Evolutionary conservation across 2,329 filamentous ascomycete genomes (phyloP), one percentile per base, ranked within the genome.

Genomic region (Mycogone perniciosa): DNA sequence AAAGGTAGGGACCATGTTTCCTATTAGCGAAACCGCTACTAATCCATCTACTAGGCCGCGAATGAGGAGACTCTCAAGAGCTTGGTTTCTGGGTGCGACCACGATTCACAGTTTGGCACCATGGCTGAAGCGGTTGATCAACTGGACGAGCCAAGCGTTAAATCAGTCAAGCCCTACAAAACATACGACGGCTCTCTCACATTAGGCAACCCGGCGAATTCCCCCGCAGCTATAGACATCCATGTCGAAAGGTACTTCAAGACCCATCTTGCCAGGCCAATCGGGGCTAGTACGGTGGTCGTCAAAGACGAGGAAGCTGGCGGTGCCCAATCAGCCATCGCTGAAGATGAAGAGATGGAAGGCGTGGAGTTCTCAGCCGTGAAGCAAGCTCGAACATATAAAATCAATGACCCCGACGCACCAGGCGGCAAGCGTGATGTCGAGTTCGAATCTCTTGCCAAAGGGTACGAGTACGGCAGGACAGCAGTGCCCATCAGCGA

Each of bases 391-490:
- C 82, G 88, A 39, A 82, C 82, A 1, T 99, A 97, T 68, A 85
- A 86, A 60, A 80, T 97, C 53, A 80, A 85, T 35, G 88, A 96
- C 54, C 79, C 85, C 5, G 74, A 79, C 37, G 84, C 83, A 0
- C 83, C 86, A 0, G 89, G 88, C 11, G 87, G 88, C 9, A 95
- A 92, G 69, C 79, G 77, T 48, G 89, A 96, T 48, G 84, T 99
- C 29, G 82, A 87, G 30, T 82, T 83, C 52, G 90, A 95, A 10
- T 81, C 89, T 11, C 76, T 99, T 35, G 89, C 89, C n/a, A 95
- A 90, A 65, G 93, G 93, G 0, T 99, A 92, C 62, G 85, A 89
- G 62, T 99, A 99, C 64, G 93, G 93, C 42, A 81, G 90, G 51
- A 96, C 92, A 0, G 89, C 88, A 2, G 92, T 99, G 1, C 85